Base-by-base conservation (phyloP, 768 basidiomycete species). In the Calvatia gigantea region DNA sequence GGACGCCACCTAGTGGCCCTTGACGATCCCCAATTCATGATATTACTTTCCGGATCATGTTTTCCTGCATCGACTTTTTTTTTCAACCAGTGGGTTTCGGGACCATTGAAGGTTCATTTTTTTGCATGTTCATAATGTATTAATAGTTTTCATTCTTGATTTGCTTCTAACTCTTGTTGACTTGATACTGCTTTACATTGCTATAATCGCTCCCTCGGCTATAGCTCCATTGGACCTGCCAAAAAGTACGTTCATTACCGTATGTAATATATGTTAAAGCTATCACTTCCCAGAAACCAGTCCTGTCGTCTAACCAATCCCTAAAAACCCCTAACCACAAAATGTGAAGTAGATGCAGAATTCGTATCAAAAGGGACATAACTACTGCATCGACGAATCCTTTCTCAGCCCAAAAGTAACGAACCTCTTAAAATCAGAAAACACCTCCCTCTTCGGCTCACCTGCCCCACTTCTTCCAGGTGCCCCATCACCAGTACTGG, bases 361-460 rank as follows among this genome's bases (percentile, higher is more conserved):
- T 15, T 14, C 28, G 11, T 44, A 28, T 25, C 38, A 39, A 1
- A 12, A 28, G 12, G 3, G 28, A 6, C 25, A 52, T 56, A 57
- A 67, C 60, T 57, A 65, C 41, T 64, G 62, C 1, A 62, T 62
- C 32, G 60, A 56, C 11, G 84, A 73, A 59, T 93, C 92, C 60
- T 91, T 81, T 65, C 93, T 75, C 58, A 93, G 72, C 0, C 91
- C 93, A 69, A 97, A 96, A 61, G 85, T 92, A 42, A 97, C 91
- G 65, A 97, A 87, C 15, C 94, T 77, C 61, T 87, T 76, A 63
- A 96, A 85, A 63, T 94, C 94, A 2, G 91, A 91, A 67, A 97
- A 94, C 0, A 93, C 89, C 63, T 93, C 87, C 19, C 87, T 77
- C 61, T 84, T 84, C 54, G 80, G 75, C 54, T 81, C 78, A 45